Evolutionary conservation across 148 eudicot genomes (phyloP), one percentile per base, ranked within the genome.

Genomic region (Camellia granthamiana): DNA sequence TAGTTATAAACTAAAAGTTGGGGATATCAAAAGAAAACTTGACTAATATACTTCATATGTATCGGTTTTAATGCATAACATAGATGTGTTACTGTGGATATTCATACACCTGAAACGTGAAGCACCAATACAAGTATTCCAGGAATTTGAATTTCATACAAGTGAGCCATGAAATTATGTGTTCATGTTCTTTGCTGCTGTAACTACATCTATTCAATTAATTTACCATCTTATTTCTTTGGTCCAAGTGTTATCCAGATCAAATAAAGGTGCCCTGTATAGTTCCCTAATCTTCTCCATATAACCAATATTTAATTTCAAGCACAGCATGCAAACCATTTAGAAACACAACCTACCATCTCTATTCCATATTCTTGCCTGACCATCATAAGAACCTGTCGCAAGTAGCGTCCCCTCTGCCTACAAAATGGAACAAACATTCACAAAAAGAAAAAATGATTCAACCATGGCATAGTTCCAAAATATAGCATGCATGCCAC

Each of bases 301-400:
- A 5, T 65, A 16, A 30, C 61, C 71, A 77, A 16, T 58, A 30
- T 38, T 67, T 41, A 72, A 55, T 4, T 43, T 9, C 38, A 62
- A 70, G 47, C 59, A 64, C 46, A 16, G 30, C 3, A 21, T 18
- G 56, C 9, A 73, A 74, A 46, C 43, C 67, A 76, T 69, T 18
- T 60, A 13, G 63, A 47, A 46, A 19, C 54, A 78, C n/a, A 61
- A 4, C 89, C 77, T 87, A 91, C 95, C 95, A 79, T 91, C 89
- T 87, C 81, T 85, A 78, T 78, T 91, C 95, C 95, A 91, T 84
- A 91, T 88, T 81, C 92, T 87, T 70, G 95, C 91, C 81, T 88
- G 95, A 67, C 95, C 95, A 84, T 91, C 95, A 82, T 90, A 91
- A 43, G 95, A 91, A 47, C 92, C 95, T 38, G 95, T 91, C 23